Evolutionary conservation across 192 early-diverging fungal species (phyloP).

Genomic region (Rhizophlyctis rosea): DNA sequence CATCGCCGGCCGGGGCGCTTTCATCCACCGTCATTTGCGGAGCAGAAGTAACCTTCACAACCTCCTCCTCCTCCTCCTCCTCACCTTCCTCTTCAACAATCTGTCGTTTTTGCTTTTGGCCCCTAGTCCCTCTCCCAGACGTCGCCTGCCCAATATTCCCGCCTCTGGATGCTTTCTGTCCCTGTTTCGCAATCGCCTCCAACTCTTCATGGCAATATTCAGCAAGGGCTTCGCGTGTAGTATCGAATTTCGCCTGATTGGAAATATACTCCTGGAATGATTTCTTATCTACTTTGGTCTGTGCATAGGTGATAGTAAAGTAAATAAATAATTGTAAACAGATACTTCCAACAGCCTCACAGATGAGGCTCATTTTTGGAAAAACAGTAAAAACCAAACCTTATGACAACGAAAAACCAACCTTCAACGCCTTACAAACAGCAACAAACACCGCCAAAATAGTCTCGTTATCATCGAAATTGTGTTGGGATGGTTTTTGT

Average conservation of each 20-base stretch:
- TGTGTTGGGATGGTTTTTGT: neutral
- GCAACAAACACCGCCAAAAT: neutral
- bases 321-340: too few relatives aligned
- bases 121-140: neutral
- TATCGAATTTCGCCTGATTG: neutral
- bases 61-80: neutral
- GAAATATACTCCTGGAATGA: neutral
- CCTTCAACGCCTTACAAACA: neutral
- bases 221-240: neutral
- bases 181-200: neutral
- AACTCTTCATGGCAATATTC: neutral
- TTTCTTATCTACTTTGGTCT: neutral
- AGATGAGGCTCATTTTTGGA: too few relatives aligned
- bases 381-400: too few relatives aligned
- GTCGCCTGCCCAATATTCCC: too few relatives aligned
- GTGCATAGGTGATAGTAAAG: too few relatives aligned
- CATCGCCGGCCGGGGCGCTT: neutral
- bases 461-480: neutral
- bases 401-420: too few relatives aligned
- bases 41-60: too few relatives aligned
- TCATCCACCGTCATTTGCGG: neutral
- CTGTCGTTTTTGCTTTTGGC: neutral
- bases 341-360: too few relatives aligned
- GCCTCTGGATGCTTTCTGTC: neutral
- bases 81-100: neutral